Evolutionary conservation across 2,329 filamentous ascomycete genomes (phyloP).

Genomic region (Aspergillus melleus): DNA sequence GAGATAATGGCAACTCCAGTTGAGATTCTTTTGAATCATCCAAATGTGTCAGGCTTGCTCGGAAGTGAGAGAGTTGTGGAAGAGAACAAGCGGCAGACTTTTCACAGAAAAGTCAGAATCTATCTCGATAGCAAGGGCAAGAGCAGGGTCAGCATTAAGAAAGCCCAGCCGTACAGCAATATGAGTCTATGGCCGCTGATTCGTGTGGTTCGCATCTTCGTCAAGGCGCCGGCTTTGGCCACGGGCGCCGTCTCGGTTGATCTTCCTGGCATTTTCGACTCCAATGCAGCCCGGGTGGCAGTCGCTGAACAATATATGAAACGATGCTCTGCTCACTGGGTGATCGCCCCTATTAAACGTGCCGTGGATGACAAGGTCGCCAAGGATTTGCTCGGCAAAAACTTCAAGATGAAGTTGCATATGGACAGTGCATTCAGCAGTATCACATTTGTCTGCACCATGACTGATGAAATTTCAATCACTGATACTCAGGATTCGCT

Average conservation of each 20-base stretch:
- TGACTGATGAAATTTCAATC: conserved; percentile 61
- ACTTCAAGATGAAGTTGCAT: conserved; percentile 60
- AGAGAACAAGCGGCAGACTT: conserved; percentile 36
- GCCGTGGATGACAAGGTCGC: conserved; percentile 62
- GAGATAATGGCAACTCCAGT: conserved; percentile 39
- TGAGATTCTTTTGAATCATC: conserved; percentile 44
- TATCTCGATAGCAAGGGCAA: conserved; percentile 58
- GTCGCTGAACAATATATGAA: conserved; percentile 14
- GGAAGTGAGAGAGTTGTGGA: conserved; percentile 47
- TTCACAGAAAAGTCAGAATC: conserved; percentile 49
- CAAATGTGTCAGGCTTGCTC: conserved; percentile 45
- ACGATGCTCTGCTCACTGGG: conserved; percentile 13
- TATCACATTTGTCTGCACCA: conserved; percentile 63
- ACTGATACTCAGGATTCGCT: conserved; percentile 47
- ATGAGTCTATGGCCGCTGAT: conserved; percentile 42
- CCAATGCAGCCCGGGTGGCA: conserved; percentile 11
- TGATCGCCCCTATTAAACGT: conserved; percentile 48
- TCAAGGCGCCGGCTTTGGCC: conserved; percentile 7
- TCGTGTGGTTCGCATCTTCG: conserved; percentile 13
- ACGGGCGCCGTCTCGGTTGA: conserved; percentile 14
- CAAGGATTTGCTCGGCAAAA: conserved; percentile 56
- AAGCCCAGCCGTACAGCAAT: no score
- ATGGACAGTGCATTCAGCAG: conserved; percentile 56
- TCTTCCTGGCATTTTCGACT: conserved; percentile 13
- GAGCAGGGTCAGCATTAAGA: no score